phyloP scores from a whole-genome alignment of 345 rosid genomes.

The Psidium guajava region DNA sequence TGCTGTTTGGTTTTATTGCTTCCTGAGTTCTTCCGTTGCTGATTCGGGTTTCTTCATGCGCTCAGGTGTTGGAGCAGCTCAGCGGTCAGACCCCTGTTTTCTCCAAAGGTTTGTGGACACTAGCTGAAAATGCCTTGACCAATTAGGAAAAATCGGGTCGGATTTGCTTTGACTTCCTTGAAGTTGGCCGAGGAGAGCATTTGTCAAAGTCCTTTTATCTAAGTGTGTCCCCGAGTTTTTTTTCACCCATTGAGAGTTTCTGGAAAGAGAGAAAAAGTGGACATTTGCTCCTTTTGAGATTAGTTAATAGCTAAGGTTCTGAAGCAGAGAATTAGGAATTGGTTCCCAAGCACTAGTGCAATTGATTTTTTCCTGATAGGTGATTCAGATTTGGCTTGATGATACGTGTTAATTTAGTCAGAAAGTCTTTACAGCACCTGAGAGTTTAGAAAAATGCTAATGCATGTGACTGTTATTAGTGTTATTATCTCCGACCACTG shows the following conservation, averaged over 20 bases:
- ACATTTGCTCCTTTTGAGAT: background rate
- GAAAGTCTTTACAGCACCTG: background rate
- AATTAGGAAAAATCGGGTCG: background rate
- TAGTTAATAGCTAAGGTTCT: background rate
- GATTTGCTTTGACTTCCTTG: background rate
- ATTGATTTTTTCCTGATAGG: background rate
- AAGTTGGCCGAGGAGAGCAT: background rate
- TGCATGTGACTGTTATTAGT: background rate
- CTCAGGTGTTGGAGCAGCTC: conserved; percentile 76
- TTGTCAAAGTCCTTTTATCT: background rate
- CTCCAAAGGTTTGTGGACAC: conserved; percentile 47
- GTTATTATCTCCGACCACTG: background rate
- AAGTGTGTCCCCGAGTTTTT: background rate
- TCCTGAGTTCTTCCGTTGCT: background rate
- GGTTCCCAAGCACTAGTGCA: background rate
- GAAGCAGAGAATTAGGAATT: background rate
- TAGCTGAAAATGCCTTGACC: background rate
- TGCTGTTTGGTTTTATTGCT: background rate
- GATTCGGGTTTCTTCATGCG: background rate
- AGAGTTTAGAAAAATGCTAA: background rate
- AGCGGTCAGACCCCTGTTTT: conserved; percentile 86
- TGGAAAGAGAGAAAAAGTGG: background rate
- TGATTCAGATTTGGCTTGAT: background rate
- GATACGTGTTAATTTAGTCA: background rate
- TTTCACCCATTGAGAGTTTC: background rate